Conservation (phyloP, 805 yeast genomes). For the Komagataella populi region DNA sequence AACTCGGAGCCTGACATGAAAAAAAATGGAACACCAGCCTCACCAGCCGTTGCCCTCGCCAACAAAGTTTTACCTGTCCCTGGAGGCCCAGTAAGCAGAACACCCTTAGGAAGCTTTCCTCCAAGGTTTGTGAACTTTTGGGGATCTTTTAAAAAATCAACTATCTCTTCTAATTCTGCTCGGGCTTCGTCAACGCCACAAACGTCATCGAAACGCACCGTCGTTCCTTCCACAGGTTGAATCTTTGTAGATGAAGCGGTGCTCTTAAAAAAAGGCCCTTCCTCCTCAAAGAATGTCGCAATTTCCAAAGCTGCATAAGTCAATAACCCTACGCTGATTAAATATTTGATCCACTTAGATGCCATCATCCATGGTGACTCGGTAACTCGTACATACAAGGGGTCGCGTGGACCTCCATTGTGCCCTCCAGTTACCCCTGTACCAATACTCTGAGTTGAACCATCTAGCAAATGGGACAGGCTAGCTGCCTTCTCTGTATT, state of each 20-base stretch:
- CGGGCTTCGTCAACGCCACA: constrained; percentile 98
- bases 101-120: constrained; percentile 96
- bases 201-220: constrained; percentile 84
- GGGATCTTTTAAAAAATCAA: constrained; percentile 94
- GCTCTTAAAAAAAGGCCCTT: constrained; percentile 67
- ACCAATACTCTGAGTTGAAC: constrained; percentile 5
- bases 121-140: constrained; percentile 93
- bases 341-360: constrained; percentile 82
- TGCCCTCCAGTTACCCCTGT: constrained; percentile 7
- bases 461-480: constrained; percentile 30
- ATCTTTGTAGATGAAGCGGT: constrained; percentile 64
- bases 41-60: constrained; percentile 98
- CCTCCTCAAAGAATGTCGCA: constrained; percentile 68
- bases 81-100: constrained; percentile 92
- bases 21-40: constrained; percentile 97
- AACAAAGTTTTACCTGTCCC: constrained; percentile 97
- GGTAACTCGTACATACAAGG: constrained; percentile 86
- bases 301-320: constrained; percentile 75
- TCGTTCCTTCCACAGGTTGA: constrained; percentile 73
- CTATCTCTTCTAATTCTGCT: constrained; percentile 93
- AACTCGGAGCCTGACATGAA: constrained; percentile 98
- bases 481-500: constrained; percentile 67
- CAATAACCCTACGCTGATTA: constrained; percentile 66
- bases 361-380: constrained; percentile 71
- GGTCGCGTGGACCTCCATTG: constrained; percentile 35